Base-by-base conservation (phyloP, 805 yeast genomes). In the Yarrowia sp. region DNA sequence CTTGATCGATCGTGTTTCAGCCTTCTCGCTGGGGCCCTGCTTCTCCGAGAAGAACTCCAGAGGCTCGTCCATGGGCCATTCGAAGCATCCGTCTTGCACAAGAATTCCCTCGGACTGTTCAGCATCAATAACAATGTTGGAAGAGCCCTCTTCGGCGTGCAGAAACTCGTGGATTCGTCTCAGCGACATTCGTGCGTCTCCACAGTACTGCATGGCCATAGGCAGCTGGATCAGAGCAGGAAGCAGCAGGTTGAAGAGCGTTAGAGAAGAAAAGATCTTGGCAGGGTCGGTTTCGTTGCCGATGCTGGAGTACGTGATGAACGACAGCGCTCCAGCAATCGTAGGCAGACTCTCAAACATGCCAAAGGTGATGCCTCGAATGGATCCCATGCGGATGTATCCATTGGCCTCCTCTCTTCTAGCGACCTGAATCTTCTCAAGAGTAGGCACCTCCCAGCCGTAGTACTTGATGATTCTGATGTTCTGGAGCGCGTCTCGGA, bases 101-200 rank as follows among this genome's bases (percentile, higher is more conserved):
- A 70, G 65, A 14, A 77, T 77, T 14, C 67, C 68, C 2, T 64
- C 66, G 9, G 69, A 65, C 2, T 65, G 63, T 6, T 68, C 67
- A 6, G 66, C 68, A 35, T 67, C 63, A 65, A 55, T 32, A 1
- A 1, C 14, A 8, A 35, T n/a, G 12, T 14, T 9, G 1, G 42
- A 16, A 6, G 6, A 22, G 25, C 70, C 71, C 66, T 79, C 78
- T 24, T 78, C 77, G 27, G 79, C 76, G 49, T 80, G 77, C 70
- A 93, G 80, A 71, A 90, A 93, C 29, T 83, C 85, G 64, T 80
- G 81, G 62, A 93, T 85, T 80, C 99, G 87, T 71, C 88, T 92
- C 59, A 91, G 73, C 0, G 97, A 90, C 29, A 92, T 97, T 74
- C 88, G 89, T 9, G 96, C 86, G 71, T 91, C 97, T 63, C 90